Conservation (phyloP, 106 monocot species). For the Dactylorhiza incarnata region DNA sequence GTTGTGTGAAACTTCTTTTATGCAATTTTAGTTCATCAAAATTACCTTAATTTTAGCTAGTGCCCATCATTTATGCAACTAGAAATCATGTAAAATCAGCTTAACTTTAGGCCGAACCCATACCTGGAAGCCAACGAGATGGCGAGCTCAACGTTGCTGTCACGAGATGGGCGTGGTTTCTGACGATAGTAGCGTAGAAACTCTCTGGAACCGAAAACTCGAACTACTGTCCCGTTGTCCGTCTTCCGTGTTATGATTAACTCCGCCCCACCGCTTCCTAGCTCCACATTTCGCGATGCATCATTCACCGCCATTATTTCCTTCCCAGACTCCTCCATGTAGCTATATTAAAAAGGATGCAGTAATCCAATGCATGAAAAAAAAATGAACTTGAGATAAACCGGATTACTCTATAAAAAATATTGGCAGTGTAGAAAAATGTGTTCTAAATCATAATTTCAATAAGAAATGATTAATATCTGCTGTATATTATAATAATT, state of each 20-base stretch:
- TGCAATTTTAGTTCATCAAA: not conserved
- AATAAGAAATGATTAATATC: not conserved
- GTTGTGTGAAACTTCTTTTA: not conserved
- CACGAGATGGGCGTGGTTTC: constrained; percentile 78
- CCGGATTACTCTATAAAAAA: not conserved
- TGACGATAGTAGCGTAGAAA: constrained; percentile 89
- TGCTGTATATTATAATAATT: not conserved
- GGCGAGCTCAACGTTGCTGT: constrained; percentile 50
- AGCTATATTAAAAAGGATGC: constrained; percentile 29
- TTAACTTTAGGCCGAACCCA: not conserved
- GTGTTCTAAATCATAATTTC: not conserved
- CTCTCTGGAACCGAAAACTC: constrained; percentile 73
- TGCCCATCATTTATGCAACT: not conserved
- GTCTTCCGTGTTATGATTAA: constrained; percentile 54
- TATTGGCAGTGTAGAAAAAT: not conserved
- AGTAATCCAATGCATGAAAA: not conserved
- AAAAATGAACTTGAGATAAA: not conserved
- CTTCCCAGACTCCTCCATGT: constrained; percentile 64
- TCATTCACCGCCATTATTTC: constrained; percentile 62
- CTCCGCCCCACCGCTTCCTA: constrained; percentile 76
- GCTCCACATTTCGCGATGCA: constrained; percentile 34
- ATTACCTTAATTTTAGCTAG: not conserved
- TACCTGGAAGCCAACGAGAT: constrained; percentile 83
- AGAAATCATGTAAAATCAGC: not conserved
- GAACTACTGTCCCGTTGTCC: constrained; percentile 36